Base-by-base conservation (phyloP, 768 basidiomycete species). In the Cystofilobasidium ferigula region DNA sequence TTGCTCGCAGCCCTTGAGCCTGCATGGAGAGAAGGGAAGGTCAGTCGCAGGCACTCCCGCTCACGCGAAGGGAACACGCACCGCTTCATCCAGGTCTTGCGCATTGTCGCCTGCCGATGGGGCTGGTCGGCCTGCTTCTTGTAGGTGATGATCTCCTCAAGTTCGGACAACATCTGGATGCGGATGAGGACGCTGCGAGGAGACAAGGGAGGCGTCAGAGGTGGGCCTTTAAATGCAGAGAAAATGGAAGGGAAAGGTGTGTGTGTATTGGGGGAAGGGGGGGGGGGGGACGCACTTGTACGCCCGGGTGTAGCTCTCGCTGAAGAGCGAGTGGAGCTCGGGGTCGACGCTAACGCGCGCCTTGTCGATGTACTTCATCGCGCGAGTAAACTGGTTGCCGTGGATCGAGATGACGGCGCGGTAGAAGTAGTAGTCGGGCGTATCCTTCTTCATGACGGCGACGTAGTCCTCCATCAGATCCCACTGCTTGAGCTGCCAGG, bases 381-480 rank as follows among this genome's bases (percentile, higher is more conserved):
- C 95, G 73, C 90, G 89, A 18, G 86, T 82, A 77, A 93, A 97
- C 75, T 97, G 92, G 70, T 93, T 94, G 73, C 95, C 88, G 74
- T 99, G 94, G 26, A 99, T 90, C 13, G 88, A 86, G 47, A 99
- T 81, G 69, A 99, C 95, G 2, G 95, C 94, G 35, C 89, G 84
- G 79, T 95, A 98, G 80, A 97, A 99, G 8, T 88, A 87, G 32
- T 91, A 82, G 76, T 99, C 95, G 0, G 92, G 84, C 3, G 93
- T 92, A 73, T 97, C 94, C 30, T 80, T 77, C 74, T 88, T 89
- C 89, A 99, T 94, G 3, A 87, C 88, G 6, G 82, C 81, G 63
- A 99, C 94, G 74, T 95, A 98, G 71, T 91, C 86, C 53, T 98
- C 95, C 95, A 99, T 99, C 3, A 86, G 82, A 71, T 97, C 92